These are phyloP conservation scores for Violaceomyces palustris DNA, from an alignment of 1,284 basidiomycete species.

Conservation along the genomic window DNA sequence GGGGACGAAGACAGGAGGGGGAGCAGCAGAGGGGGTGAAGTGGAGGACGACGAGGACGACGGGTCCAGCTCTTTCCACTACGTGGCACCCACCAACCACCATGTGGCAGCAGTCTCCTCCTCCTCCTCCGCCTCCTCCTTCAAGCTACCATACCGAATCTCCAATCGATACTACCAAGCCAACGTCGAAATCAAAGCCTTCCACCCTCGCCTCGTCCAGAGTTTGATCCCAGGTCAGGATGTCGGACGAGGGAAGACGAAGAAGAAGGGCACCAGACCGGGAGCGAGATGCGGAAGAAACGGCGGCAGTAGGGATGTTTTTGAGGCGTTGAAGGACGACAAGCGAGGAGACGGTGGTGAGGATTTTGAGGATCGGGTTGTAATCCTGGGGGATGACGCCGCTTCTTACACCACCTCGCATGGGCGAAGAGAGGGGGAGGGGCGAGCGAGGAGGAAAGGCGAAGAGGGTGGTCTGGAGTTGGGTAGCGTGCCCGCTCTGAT, in stretches of 20 bases:
- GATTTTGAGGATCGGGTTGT: not conserved
- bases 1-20: not conserved
- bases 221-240: too few relatives aligned
- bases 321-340: not conserved
- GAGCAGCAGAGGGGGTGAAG: not conserved
- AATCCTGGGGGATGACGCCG: too few relatives aligned
- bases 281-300: slow-evolving; percentile 13
- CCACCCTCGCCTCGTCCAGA: too few relatives aligned
- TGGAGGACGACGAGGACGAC: slow-evolving; percentile 8
- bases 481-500: too few relatives aligned
- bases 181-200: slow-evolving; percentile 27
- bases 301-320: not conserved
- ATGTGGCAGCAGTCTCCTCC: not conserved
- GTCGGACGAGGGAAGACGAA: not conserved
- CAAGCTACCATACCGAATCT: slow-evolving; percentile 28
- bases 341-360: not conserved
- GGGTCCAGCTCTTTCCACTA: slow-evolving; percentile 24
- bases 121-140: slow-evolving; percentile 2
- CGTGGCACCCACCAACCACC: not conserved
- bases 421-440: too few relatives aligned
- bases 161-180: slow-evolving; percentile 39
- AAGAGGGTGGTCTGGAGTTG: too few relatives aligned
- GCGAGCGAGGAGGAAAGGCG: too few relatives aligned
- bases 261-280: not conserved
- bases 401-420: too few relatives aligned